Conservation (phyloP, 176 grass and related monocot species). For the Hsuehochloa calcarea region DNA sequence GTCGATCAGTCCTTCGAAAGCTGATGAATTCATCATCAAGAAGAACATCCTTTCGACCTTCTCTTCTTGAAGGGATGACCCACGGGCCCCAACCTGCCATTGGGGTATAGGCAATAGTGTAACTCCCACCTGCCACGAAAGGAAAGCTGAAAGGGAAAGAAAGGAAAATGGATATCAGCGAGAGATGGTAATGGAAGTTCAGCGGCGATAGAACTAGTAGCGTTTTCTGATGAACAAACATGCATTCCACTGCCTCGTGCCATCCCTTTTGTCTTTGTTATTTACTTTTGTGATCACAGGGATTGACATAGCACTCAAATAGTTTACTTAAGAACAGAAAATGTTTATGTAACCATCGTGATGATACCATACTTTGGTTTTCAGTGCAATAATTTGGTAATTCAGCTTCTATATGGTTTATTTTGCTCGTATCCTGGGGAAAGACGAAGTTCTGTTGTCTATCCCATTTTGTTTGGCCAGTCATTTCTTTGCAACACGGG, state of each 20-base stretch:
- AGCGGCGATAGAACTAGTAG: constrained; percentile 1
- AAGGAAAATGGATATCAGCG: background rate
- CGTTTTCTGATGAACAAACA: constrained; percentile 7
- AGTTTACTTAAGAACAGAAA: constrained; percentile 17
- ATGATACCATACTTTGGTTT: background rate
- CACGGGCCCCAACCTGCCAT: background rate
- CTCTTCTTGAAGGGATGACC: constrained; percentile 50
- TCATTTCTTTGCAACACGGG: background rate
- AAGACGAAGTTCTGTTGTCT: background rate
- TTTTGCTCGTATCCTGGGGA: background rate
- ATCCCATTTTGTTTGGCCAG: background rate
- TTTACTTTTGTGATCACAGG: constrained; percentile 18
- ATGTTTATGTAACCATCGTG: constrained; percentile 11
- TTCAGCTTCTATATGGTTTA: background rate
- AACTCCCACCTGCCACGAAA: background rate
- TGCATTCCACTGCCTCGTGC: background rate
- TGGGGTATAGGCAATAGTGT: constrained; percentile 7
- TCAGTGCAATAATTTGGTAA: constrained; percentile 22
- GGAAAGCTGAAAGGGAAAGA: background rate
- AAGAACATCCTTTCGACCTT: constrained; percentile 90
- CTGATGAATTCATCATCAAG: constrained; percentile 92
- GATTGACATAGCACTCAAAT: background rate
- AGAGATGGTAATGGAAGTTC: constrained; percentile 27
- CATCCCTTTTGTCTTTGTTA: background rate
- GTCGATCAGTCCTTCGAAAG: constrained; percentile 80